Conservation (phyloP, 192 early-diverging fungal species). For the Anaeromyces robustus region DNA sequence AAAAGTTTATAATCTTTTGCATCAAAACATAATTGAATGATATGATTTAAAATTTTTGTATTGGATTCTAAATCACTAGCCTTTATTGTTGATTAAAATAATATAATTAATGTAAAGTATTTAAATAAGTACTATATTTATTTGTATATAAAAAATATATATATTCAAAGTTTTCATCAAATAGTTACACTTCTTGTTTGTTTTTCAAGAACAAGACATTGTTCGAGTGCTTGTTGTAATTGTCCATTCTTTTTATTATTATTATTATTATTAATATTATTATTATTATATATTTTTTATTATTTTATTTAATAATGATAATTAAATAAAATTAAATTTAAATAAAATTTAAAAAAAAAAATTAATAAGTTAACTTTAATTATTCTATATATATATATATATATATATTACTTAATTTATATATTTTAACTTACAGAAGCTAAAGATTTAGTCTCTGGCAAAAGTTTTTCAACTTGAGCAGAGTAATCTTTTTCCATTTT, state of each 20-base stretch:
- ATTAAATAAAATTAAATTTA: too few relatives aligned
- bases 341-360: too few relatives aligned
- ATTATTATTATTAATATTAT: too few relatives aligned
- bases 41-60: slow-evolving; percentile 62
- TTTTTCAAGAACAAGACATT: slow-evolving; percentile 76
- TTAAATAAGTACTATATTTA: not conserved
- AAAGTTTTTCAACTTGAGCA: not conserved
- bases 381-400: too few relatives aligned
- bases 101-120: too few relatives aligned
- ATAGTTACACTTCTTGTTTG: slow-evolving; percentile 87
- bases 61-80: slow-evolving; percentile 79
- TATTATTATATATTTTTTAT: too few relatives aligned
- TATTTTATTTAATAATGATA: too few relatives aligned
- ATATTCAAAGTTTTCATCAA: too few relatives aligned
- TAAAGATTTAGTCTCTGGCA: not conserved
- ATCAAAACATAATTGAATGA: slow-evolving; percentile 56
- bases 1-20: slow-evolving; percentile 73
- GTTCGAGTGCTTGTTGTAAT: slow-evolving; percentile 73
- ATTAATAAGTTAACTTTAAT: too few relatives aligned
- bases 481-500: not conserved
- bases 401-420: too few relatives aligned
- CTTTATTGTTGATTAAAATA: slow-evolving; percentile 31
- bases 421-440: not conserved
- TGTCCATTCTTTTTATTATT: slow-evolving; percentile 32
- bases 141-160: slow-evolving; percentile 1